Conservation (phyloP, 78 protist genomes). For the Chrysochromulina parva region DNA sequence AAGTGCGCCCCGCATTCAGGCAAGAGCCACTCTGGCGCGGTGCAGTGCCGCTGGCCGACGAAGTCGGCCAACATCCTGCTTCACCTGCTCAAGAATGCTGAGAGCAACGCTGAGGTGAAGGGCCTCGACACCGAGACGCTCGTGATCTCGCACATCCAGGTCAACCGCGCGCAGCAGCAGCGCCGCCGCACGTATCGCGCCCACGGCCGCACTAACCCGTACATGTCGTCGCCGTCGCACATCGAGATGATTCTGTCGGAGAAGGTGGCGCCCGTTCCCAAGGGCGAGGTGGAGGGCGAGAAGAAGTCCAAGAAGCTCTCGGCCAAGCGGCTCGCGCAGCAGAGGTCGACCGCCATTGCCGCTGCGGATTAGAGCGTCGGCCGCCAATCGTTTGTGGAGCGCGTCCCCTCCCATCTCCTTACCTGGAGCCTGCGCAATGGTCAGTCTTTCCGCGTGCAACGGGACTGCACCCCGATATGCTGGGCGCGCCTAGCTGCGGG, state of each 20-base stretch:
- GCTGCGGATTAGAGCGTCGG: too few species aligned
- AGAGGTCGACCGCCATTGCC: background rate
- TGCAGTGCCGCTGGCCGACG: conserved; percentile 66
- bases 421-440: too few species aligned
- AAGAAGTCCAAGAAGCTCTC: background rate
- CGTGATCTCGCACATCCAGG: conserved; percentile 68
- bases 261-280: conserved; percentile 33
- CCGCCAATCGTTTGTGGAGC: too few species aligned
- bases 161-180: conserved; percentile 56
- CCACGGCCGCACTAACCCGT: conserved; percentile 79
- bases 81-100: conserved; percentile 66
- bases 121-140: conserved; percentile 59
- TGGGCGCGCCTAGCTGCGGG: too few species aligned
- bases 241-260: conserved; percentile 67
- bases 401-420: too few species aligned
- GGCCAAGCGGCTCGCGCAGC: conserved; percentile 4
- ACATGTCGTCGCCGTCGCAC: conserved; percentile 67
- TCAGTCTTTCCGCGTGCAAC: too few species aligned
- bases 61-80: conserved; percentile 59
- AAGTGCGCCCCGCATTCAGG: background rate
- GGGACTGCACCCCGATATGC: too few species aligned
- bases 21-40: background rate
- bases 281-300: conserved; percentile 40
- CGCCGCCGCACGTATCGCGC: conserved; percentile 81
- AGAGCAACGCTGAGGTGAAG: conserved; percentile 66